Conservation (phyloP, 1,284 basidiomycete species). For the Vanrija humicola region DNA sequence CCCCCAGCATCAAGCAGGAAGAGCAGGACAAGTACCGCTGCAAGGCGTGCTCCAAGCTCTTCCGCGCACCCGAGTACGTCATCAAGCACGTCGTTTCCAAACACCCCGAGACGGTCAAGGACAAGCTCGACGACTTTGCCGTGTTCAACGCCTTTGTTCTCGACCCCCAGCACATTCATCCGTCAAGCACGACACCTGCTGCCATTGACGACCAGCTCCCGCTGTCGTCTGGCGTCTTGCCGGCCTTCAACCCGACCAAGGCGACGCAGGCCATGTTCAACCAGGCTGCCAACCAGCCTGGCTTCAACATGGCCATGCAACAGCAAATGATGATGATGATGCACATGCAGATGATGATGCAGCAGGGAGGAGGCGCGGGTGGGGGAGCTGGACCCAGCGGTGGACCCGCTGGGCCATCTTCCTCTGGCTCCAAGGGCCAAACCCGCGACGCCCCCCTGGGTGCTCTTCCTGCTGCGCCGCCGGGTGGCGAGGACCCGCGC, state of each 20-base stretch:
- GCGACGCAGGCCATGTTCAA: constrained; percentile 18
- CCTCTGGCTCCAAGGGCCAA: constrained; percentile 1
- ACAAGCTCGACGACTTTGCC: constrained; percentile 54
- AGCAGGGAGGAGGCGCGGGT: constrained; percentile 11
- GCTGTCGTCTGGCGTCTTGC: constrained; percentile 7
- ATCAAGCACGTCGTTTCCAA: constrained; percentile 91
- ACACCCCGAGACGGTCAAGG: constrained; percentile 67
- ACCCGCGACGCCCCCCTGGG: constrained; percentile 10
- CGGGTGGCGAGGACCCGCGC: constrained; percentile 44
- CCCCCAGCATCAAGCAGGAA: constrained; percentile 81
- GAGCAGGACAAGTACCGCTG: constrained; percentile 93
- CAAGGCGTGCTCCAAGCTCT: constrained; percentile 88
- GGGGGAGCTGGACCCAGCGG: background rate
- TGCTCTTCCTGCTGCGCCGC: constrained; percentile 25
- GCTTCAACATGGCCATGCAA: constrained; percentile 40
- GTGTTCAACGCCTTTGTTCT: constrained; percentile 91
- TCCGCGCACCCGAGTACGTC: constrained; percentile 90
- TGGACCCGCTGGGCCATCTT: background rate
- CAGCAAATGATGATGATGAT: constrained; percentile 51
- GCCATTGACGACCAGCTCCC: constrained; percentile 45
- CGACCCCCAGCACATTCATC: constrained; percentile 85
- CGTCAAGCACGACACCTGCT: constrained; percentile 48
- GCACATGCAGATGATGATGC: constrained; percentile 49
- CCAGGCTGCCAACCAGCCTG: constrained; percentile 12
- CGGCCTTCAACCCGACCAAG: constrained; percentile 28